Conservation (phyloP, 83 land plant genomes). For the Isoetes engelmannii region DNA sequence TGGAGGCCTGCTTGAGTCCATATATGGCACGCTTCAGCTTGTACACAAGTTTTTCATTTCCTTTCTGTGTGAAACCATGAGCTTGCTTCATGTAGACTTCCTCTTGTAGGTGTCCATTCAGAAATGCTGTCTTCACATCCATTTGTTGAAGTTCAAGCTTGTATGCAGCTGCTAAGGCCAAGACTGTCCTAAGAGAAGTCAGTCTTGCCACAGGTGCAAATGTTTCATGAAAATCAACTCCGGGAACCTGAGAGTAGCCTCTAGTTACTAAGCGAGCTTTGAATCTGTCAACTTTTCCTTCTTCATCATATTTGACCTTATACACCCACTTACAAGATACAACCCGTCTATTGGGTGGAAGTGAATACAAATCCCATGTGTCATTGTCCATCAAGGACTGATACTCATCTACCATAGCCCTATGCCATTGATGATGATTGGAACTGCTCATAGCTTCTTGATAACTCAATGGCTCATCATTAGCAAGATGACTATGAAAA, state of each 20-base stretch:
- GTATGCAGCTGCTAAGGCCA: neutral
- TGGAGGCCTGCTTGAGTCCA: slow-evolving; percentile 9
- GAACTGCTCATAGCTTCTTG: neutral
- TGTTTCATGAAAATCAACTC: slow-evolving; percentile 15
- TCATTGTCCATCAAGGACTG: neutral
- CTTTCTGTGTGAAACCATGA: neutral
- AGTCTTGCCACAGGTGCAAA: slow-evolving; percentile 1
- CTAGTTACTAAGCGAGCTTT: slow-evolving; percentile 5
- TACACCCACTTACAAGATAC: slow-evolving; percentile 1
- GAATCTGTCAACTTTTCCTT: neutral
- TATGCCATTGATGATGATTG: neutral
- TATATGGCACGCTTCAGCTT: neutral
- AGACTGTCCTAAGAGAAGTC: neutral
- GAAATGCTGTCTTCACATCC: slow-evolving; percentile 10
- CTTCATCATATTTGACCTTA: neutral
- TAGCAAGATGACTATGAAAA: too few species aligned
- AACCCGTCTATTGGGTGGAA: neutral
- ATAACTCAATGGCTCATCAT: neutral
- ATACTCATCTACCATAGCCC: neutral
- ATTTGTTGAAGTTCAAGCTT: slow-evolving; percentile 8
- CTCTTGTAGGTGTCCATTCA: slow-evolving; percentile 12
- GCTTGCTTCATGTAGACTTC: slow-evolving; percentile 14
- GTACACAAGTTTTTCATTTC: neutral
- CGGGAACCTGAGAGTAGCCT: slow-evolving; percentile 12
- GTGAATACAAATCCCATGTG: slow-evolving; percentile 5